Evolutionary conservation across 2,329 filamentous ascomycete species (phyloP).

Genomic region (Microdochium bolleyi): DNA sequence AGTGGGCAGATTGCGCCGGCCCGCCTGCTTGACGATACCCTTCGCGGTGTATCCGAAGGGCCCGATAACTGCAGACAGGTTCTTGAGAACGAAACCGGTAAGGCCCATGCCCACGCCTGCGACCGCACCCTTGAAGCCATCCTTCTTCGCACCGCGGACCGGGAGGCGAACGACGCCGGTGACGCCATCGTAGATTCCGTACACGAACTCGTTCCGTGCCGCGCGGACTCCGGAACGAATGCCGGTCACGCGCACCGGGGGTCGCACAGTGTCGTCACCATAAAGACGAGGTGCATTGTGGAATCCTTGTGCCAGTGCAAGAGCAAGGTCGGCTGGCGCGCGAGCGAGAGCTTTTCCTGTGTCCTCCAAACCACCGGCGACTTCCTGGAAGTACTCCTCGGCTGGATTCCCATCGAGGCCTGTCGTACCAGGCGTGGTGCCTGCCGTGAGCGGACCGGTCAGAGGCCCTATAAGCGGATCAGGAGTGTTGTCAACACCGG

Average conservation of each 20-base stretch:
- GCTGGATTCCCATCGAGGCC: conserved; percentile 18
- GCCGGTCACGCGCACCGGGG: conserved; percentile 55
- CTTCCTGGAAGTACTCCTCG: conserved; percentile 37
- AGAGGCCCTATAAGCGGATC: neutral
- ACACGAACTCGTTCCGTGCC: conserved; percentile 51
- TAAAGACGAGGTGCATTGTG: conserved; percentile 65
- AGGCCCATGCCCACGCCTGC: conserved; percentile 52
- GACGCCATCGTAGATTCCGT: conserved; percentile 57
- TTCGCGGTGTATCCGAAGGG: conserved; percentile 57
- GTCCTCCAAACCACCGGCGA: conserved; percentile 42
- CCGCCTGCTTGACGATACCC: conserved; percentile 52
- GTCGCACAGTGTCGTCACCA: conserved; percentile 61
- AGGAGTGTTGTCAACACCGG: conserved; percentile 1
- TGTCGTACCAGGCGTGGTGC: conserved; percentile 16
- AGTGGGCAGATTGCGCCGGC: conserved; percentile 43
- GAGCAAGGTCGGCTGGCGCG: conserved; percentile 51
- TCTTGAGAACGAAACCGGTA: conserved; percentile 56
- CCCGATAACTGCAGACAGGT: conserved; percentile 52
- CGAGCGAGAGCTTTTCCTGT: conserved; percentile 42
- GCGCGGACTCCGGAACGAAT: conserved; percentile 55
- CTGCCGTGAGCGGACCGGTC: neutral
- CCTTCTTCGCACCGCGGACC: conserved; percentile 44
- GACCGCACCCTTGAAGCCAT: conserved; percentile 43
- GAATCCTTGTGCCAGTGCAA: conserved; percentile 60
- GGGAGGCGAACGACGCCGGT: conserved; percentile 56